Base-by-base conservation (phyloP, 306 rosid genomes). In the Quercus engelmannii region DNA sequence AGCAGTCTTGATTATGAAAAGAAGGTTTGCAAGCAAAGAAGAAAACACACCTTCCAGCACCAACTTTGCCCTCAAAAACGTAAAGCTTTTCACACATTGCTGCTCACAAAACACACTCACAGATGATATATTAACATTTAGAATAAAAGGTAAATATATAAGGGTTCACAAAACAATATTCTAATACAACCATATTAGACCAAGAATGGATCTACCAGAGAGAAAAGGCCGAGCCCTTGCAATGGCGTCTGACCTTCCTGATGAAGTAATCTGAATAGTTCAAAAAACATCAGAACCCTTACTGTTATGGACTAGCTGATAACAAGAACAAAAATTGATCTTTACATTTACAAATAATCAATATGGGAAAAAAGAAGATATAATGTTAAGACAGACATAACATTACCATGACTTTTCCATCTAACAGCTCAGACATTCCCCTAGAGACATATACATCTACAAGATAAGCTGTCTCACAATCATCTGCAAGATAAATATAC, bases 11-110 rank as follows among this genome's bases (percentile, higher is more conserved):
- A 20, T 55, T 13, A 62, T 57, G 25, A 18, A 81, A 69, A 82
- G 51, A 74, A 63, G 35, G 54, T 33, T 80, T 79, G 49, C 20
- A 80, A 81, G 80, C 75, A 20, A 74, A 80, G 77, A 88, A 78
- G 26, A 81, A 83, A 79, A 58, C 51, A 84, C 67, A 94, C 98
- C 98, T 94, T 89, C 91, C 90, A 77, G 92, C 91, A 79, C 94
- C 98, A 86, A 92, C 86, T 87, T 89, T 90, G 65, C 97, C 97
- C 89, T 89, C 97, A 85, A 91, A 94, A 85, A 86, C 77, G 79
- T 83, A 91, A 71, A 92, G 93, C 77, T 89, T 92, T 76, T 90
- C 93, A 78, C 94, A 89, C 98, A 94, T 92, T 73, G 90, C 98
- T 94, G 97, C 78, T 81, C 79, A 74, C 73, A 88, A 79, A 72